phyloP scores from a whole-genome alignment of 2,329 filamentous ascomycete genomes.

The Microdochium trichocladiopsis region DNA sequence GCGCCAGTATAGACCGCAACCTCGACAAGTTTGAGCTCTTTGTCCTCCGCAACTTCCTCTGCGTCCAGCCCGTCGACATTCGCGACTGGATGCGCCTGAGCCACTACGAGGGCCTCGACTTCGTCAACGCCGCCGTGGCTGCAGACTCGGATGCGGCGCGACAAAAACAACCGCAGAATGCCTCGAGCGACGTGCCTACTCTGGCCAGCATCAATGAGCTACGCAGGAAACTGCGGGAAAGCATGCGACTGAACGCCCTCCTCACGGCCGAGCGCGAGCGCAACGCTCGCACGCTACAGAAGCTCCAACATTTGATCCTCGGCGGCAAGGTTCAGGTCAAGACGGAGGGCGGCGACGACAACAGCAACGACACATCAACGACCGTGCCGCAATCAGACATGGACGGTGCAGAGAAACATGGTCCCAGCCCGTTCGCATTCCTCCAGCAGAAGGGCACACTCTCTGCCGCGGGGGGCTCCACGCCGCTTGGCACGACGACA shows the following conservation, averaged over 20 bases:
- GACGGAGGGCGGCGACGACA: constrained; percentile 8
- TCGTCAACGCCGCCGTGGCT: constrained; percentile 19
- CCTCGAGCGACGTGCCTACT: constrained; percentile 42
- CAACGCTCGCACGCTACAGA: constrained; percentile 25
- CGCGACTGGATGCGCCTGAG: constrained; percentile 72
- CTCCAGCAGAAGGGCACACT: constrained; percentile 43
- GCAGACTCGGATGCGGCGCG: constrained; percentile 2
- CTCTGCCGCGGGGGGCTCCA: constrained; percentile 39
- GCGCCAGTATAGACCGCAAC: constrained; percentile 74
- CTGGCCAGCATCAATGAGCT: constrained; percentile 65
- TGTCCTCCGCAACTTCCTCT: constrained; percentile 77
- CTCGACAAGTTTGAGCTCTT: constrained; percentile 89
- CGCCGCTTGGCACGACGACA: constrained; percentile 62
- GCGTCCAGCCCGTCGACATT: constrained; percentile 56
- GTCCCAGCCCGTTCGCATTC: constrained; percentile 42
- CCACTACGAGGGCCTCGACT: constrained; percentile 71
- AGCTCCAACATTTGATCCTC: constrained; percentile 22
- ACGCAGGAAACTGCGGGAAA: constrained; percentile 57
- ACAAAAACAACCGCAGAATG: constrained; percentile 14
- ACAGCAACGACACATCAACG: constrained; percentile 5
- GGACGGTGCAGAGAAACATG: background rate
- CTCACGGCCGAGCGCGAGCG: constrained; percentile 43
- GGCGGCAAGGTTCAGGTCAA: constrained; percentile 14
- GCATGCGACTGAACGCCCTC: constrained; percentile 49
- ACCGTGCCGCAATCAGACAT: background rate